Conservation (phyloP, 768 basidiomycete genomes). For the Sarcodon aspratus region DNA sequence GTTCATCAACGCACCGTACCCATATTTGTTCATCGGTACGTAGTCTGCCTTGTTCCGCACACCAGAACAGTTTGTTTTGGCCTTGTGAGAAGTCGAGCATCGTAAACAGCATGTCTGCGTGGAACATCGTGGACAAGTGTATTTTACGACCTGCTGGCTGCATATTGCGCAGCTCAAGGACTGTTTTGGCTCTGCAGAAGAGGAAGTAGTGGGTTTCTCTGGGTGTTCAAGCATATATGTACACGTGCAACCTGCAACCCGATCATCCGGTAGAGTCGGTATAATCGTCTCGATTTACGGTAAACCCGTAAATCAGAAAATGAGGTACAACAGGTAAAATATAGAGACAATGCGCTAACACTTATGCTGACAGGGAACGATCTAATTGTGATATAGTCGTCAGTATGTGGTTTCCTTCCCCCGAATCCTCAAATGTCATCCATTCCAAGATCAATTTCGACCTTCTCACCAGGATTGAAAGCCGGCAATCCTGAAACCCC, state of each 20-base stretch:
- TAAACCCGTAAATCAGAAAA: not conserved
- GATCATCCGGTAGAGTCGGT: too few species aligned
- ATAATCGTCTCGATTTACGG: not conserved
- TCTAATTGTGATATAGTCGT: too few species aligned
- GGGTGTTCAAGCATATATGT: not conserved
- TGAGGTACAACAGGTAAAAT: not conserved
- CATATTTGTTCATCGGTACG: conserved; percentile 75
- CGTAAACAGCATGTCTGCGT: conserved; percentile 61
- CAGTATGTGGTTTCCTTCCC: not conserved
- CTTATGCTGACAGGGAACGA: too few species aligned
- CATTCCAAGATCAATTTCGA: conserved; percentile 81
- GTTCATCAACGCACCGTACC: conserved; percentile 80
- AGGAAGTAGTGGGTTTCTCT: conserved; percentile 4
- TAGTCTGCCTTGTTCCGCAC: conserved; percentile 62
- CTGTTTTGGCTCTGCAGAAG: conserved; percentile 8
- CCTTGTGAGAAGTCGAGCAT: conserved; percentile 65
- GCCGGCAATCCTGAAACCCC: conserved; percentile 92
- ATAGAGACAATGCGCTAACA: not conserved
- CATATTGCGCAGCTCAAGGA: conserved; percentile 38
- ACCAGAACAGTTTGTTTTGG: conserved; percentile 46
- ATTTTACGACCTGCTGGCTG: conserved; percentile 32
- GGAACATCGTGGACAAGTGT: conserved; percentile 72
- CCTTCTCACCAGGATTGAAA: conserved; percentile 97
- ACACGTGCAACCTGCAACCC: not conserved
- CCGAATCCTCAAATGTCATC: conserved; percentile 59